These are phyloP conservation scores for Blastobotrys petasosporus DNA, from an alignment of 1,139 yeast genomes.

Conservation along the genomic window DNA sequence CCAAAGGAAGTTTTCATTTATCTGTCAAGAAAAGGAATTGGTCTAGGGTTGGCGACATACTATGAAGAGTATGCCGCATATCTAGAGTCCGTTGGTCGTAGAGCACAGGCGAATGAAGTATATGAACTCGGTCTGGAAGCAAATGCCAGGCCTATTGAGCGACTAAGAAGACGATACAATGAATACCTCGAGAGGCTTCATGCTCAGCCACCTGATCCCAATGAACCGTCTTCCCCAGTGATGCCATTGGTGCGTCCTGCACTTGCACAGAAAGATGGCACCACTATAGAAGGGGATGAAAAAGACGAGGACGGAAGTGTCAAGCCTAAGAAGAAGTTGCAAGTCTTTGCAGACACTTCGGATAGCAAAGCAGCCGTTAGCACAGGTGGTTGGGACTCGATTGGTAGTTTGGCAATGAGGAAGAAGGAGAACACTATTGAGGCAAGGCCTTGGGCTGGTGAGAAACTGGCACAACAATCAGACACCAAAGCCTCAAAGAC, in stretches of 20 bases:
- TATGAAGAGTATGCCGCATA: slow-evolving; percentile 77
- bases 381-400: slow-evolving; percentile 42
- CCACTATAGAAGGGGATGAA: background rate
- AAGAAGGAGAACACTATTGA: slow-evolving; percentile 59
- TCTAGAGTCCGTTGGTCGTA: slow-evolving; percentile 49
- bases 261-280: slow-evolving; percentile 17
- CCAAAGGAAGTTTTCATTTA: slow-evolving; percentile 71
- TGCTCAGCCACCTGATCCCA: slow-evolving; percentile 26
- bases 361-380: background rate
- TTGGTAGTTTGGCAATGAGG: slow-evolving; percentile 48
- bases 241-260: slow-evolving; percentile 25
- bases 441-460: slow-evolving; percentile 66
- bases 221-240: slow-evolving; percentile 35
- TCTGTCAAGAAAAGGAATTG: slow-evolving; percentile 69
- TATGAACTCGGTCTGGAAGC: slow-evolving; percentile 54
- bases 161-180: slow-evolving; percentile 47
- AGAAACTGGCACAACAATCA: slow-evolving; percentile 42
- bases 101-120: slow-evolving; percentile 57
- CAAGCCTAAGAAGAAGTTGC: slow-evolving; percentile 19
- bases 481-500: slow-evolving; percentile 23
- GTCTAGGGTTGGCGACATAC: slow-evolving; percentile 57
- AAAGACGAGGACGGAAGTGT: slow-evolving; percentile 1
- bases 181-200: slow-evolving; percentile 43
- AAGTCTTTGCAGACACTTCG: slow-evolving; percentile 25
- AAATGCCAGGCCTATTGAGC: slow-evolving; percentile 56